Conservation (phyloP, 1,139 yeast genomes). For the Sugiyamaella xylanicola region DNA sequence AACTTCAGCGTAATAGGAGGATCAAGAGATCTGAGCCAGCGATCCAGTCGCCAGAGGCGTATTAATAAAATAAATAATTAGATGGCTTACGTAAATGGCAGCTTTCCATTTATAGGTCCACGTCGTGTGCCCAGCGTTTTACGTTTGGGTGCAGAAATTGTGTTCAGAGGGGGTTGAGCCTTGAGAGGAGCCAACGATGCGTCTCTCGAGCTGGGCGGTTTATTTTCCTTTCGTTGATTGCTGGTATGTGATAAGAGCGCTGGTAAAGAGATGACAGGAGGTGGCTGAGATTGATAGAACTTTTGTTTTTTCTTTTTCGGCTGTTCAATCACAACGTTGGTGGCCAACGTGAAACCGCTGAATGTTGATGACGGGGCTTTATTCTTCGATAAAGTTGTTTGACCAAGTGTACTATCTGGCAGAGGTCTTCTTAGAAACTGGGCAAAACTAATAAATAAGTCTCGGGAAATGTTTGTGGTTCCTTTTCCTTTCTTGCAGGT, state of each 20-base stretch:
- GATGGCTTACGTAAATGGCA: neutral
- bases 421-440: slow-evolving; percentile 14
- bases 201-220: no score
- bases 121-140: neutral
- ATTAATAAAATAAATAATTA: neutral
- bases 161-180: no score
- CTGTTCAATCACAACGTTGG: neutral
- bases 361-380: neutral
- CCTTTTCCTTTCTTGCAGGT: neutral
- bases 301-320: neutral
- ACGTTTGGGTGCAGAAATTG: no score
- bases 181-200: no score
- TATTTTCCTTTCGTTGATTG: neutral
- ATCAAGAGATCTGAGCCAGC: neutral
- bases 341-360: neutral
- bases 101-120: neutral
- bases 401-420: neutral
- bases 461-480: neutral
- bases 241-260: no score
- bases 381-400: neutral
- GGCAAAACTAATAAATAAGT: slow-evolving; percentile 5
- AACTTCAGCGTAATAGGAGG: neutral
- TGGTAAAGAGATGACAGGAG: no score
- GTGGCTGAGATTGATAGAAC: neutral
- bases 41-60: neutral